A percentile compares a stretch with the other conserved stretches of the same genome.
Evolutionary conservation across 129 eudicot genomes (phyloP).

Genomic region (Erigeron canadensis): DNA sequence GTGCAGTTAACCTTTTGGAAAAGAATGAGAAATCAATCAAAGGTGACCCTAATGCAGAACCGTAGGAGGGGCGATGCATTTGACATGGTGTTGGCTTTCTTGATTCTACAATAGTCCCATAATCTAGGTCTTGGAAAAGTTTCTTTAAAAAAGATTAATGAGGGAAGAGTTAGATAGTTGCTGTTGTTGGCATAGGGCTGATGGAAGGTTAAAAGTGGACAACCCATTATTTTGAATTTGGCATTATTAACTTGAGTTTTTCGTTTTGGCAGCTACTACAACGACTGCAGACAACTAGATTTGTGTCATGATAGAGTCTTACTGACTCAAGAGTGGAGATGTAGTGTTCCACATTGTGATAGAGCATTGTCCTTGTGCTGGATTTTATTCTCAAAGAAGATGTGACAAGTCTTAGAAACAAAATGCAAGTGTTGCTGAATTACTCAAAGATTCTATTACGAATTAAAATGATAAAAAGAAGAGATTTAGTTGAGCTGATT

Average conservation of each 20-base stretch:
- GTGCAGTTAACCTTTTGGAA: too few species aligned
- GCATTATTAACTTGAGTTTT: neutral
- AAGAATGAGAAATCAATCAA: too few species aligned
- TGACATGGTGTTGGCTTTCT: too few species aligned
- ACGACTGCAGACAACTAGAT: constrained; percentile 88
- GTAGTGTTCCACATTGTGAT: constrained; percentile 86
- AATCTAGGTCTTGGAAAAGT: too few species aligned
- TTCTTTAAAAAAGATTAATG: too few species aligned
- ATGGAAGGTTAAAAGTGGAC: too few species aligned
- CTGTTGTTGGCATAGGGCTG: too few species aligned
- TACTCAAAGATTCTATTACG: constrained; percentile 82
- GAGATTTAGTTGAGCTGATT: constrained; percentile 7
- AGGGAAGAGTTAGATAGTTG: too few species aligned
- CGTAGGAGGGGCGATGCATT: too few species aligned
- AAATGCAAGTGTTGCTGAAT: constrained; percentile 67
- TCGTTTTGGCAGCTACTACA: constrained; percentile 73
- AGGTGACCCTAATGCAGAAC: too few species aligned
- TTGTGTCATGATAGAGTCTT: constrained; percentile 64
- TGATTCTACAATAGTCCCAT: too few species aligned
- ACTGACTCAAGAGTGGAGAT: constrained; percentile 80
- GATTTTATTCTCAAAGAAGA: constrained; percentile 77
- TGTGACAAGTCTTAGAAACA: constrained; percentile 48
- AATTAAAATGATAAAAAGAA: constrained; percentile 36
- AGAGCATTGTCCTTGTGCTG: constrained; percentile 86
- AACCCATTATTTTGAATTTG: too few species aligned